Evolutionary conservation across 2,329 filamentous ascomycete genomes (phyloP).

Genomic region (Botryosphaeria dothidea): DNA sequence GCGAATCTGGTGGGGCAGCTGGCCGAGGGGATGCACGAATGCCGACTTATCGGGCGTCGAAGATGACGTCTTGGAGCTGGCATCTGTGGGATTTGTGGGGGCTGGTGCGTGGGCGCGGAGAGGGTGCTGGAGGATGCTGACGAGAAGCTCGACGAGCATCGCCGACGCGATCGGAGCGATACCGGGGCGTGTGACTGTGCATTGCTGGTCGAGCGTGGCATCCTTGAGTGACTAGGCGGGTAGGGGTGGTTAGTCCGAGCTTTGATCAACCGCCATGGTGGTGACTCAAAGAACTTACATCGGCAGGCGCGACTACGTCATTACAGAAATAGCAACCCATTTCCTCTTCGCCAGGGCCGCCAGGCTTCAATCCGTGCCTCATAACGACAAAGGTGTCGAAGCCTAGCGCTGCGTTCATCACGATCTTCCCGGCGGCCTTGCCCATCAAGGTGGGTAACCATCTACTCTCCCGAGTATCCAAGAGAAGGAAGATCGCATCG

Average conservation of each 20-base stretch:
- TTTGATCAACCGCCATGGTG: not conserved
- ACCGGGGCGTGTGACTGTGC: slow-evolving; percentile 92
- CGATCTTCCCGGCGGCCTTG: slow-evolving; percentile 88
- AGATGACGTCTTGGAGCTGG: not conserved
- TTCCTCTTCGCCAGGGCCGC: slow-evolving; percentile 56
- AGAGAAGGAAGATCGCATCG: slow-evolving; percentile 92
- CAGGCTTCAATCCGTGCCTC: slow-evolving; percentile 74
- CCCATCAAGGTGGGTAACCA: slow-evolving; percentile 97
- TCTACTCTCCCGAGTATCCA: slow-evolving; percentile 91
- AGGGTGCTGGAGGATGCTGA: slow-evolving; percentile 76
- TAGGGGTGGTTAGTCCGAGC: not conserved
- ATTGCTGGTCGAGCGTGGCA: slow-evolving; percentile 95
- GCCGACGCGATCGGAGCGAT: slow-evolving; percentile 91
- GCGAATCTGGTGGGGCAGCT: slow-evolving; percentile 78
- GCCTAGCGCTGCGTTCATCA: slow-evolving; percentile 93
- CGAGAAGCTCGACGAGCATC: slow-evolving; percentile 83
- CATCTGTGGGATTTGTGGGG: slow-evolving; percentile 20
- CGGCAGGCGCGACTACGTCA: slow-evolving; percentile 90
- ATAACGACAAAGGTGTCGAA: slow-evolving; percentile 98
- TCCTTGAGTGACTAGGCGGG: slow-evolving; percentile 82
- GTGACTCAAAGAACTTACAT: slow-evolving; percentile 64
- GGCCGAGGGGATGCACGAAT: slow-evolving; percentile 63
- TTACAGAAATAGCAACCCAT: slow-evolving; percentile 98
- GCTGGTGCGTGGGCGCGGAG: slow-evolving; percentile 41
- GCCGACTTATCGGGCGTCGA: slow-evolving; percentile 25